Conservation (phyloP, 176 grass and related monocot genomes). For the Tuctoria greenei region DNA sequence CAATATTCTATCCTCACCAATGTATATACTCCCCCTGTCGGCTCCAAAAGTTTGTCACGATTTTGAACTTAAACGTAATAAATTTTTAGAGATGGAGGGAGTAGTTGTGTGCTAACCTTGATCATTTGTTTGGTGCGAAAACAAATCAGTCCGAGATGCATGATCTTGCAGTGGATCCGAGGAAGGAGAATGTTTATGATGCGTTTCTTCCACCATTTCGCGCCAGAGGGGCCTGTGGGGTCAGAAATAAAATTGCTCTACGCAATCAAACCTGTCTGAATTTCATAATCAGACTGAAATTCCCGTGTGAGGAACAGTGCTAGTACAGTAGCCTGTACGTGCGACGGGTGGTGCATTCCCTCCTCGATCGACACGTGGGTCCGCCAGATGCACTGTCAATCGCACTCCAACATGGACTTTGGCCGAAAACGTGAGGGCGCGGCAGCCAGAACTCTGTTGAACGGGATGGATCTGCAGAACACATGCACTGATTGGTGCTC, state of each 20-base stretch:
- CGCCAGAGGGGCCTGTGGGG: background rate
- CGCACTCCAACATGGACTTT: background rate
- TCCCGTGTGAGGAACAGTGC: background rate
- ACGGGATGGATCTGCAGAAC: background rate
- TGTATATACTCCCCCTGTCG: too few relatives aligned
- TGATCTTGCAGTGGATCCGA: background rate
- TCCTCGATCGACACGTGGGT: too few relatives aligned
- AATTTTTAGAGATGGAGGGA: too few relatives aligned
- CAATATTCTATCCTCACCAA: too few relatives aligned
- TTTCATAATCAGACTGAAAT: background rate
- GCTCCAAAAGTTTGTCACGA: too few relatives aligned
- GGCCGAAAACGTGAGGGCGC: background rate
- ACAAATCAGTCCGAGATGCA: background rate
- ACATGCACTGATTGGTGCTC: background rate
- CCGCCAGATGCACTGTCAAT: background rate
- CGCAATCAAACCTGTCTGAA: background rate
- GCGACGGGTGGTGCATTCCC: too few relatives aligned
- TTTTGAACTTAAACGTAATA: too few relatives aligned
- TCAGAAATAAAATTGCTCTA: background rate
- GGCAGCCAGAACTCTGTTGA: background rate
- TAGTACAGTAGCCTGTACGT: too few relatives aligned
- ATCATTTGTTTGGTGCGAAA: background rate
- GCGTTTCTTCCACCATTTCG: background rate
- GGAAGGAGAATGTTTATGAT: background rate
- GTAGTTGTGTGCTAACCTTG: background rate